phyloP scores from a whole-genome alignment of 768 basidiomycete genomes.

The Daedaleopsis sinensis region DNA sequence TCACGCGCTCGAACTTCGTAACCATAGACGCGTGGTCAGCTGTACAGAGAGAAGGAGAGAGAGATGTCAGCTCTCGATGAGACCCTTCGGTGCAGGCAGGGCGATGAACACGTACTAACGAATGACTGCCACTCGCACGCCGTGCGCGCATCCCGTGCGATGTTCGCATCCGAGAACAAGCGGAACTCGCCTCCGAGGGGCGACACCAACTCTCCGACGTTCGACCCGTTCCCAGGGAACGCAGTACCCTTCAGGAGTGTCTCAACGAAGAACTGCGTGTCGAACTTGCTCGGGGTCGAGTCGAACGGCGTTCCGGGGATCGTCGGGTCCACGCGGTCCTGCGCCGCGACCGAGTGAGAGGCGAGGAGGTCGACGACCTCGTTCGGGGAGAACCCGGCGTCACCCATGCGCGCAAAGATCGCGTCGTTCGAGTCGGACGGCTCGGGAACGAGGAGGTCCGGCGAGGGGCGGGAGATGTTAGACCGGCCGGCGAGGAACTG shows the following conservation, averaged over 20 bases:
- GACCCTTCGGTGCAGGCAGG: background rate
- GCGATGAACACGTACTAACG: conserved; percentile 10
- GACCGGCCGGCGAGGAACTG: conserved; percentile 32
- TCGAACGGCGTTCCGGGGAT: conserved; percentile 29
- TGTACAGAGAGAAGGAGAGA: background rate
- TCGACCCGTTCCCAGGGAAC: conserved; percentile 26
- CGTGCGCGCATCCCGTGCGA: conserved; percentile 31
- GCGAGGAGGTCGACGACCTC: conserved; percentile 24
- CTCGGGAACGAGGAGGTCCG: conserved; percentile 23
- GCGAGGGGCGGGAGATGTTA: conserved; percentile 26
- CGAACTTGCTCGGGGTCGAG: conserved; percentile 32
- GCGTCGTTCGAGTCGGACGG: conserved; percentile 21
- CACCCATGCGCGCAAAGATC: conserved; percentile 18
- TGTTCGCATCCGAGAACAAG: conserved; percentile 33
- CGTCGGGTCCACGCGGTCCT: conserved; percentile 28
- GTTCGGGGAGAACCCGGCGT: conserved; percentile 17
- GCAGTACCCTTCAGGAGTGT: conserved; percentile 13
- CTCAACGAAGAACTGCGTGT: conserved; percentile 35
- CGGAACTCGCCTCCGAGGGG: conserved; percentile 39
- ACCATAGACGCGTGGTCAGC: conserved; percentile 17
- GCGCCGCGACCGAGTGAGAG: conserved; percentile 31
- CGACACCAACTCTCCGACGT: conserved; percentile 33
- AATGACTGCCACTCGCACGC: conserved; percentile 38
- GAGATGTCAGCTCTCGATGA: no score
- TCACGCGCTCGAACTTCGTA: conserved; percentile 19